Evolutionary conservation across 75 land plant species (phyloP).

Genomic region (Cupressus sempervirens): DNA sequence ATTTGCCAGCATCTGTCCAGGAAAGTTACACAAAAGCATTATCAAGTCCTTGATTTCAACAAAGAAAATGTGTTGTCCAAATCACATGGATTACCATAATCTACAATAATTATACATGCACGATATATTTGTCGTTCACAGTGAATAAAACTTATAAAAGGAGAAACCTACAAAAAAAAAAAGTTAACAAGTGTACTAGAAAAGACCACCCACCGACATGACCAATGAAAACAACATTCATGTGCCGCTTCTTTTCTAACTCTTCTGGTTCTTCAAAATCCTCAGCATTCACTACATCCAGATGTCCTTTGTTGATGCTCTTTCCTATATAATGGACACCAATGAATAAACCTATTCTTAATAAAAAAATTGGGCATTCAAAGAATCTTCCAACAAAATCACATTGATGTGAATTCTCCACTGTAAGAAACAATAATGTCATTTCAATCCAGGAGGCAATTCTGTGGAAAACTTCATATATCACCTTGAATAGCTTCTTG

Average conservation of each 20-base stretch:
- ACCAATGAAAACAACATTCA: constrained; percentile 97
- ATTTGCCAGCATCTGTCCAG: constrained; percentile 94
- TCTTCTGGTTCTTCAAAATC: constrained; percentile 21
- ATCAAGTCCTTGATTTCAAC: neutral
- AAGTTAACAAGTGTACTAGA: neutral
- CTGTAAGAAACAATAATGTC: neutral
- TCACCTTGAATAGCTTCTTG: neutral
- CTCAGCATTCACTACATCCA: constrained; percentile 22
- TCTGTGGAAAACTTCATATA: neutral
- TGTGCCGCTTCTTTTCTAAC: constrained; percentile 49
- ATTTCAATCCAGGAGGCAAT: neutral
- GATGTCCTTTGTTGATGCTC: neutral
- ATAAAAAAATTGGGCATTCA: neutral
- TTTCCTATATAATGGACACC: neutral
- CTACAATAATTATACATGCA: neutral
- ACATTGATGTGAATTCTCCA: neutral
- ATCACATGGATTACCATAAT: neutral
- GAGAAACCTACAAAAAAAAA: neutral
- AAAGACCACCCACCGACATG: constrained; percentile 82
- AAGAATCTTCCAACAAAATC: neutral
- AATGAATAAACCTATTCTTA: neutral
- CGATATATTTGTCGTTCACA: too few species aligned
- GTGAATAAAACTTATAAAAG: neutral
- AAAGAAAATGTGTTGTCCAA: neutral
- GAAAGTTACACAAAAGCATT: neutral